Evolutionary conservation across 2,329 filamentous ascomycete species (phyloP), one percentile per base, ranked within the genome.

Genomic region (Fusarium sp.): DNA sequence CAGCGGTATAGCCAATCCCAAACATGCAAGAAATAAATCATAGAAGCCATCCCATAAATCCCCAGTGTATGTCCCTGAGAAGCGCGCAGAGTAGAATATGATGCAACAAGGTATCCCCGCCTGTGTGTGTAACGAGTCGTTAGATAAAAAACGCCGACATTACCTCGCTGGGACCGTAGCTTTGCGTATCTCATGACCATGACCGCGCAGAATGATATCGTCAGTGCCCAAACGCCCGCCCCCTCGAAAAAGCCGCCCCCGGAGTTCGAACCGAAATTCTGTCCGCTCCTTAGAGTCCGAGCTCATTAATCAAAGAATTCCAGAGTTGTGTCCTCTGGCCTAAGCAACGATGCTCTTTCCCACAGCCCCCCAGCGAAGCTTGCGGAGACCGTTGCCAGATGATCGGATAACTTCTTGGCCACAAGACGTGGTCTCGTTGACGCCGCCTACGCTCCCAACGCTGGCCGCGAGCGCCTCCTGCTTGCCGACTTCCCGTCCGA

Each of bases 401-500:
- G 86, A 86, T 66, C 85, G 82, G 42, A 90, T 86, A 4, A 89
- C 85, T 71, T 91, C 89, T 35, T 84, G 82, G 8, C 89, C 86
- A 71, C 89, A 90, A 6, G 83, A 85, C 4, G 86, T 83, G 22
- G 85, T 83, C 8, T 85, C 82, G 72, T 87, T 87, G 62, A 85
- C 82, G 37, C 82, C 82, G 54, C 83, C 80, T 40, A 78, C 74
- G 47, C 76, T 76, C 50, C 83, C 80, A 47, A 78, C 73, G 40
- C 77, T 77, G 18, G 83, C 83, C 11, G 82, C 82, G n/a, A 88
- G 79, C 14, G 84, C 80, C 77, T 93, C 90, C 73, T 92, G 89
- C 37, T 89, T 86, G 4, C 91, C 91, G 27, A 91, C 90, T 75
- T 93, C 91, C 29, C 90, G 85, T 6, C 91, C 91, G 68, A 92